Base-by-base conservation (phyloP, 2,329 filamentous ascomycete genomes). In the Zasmidium citrigriseum region DNA sequence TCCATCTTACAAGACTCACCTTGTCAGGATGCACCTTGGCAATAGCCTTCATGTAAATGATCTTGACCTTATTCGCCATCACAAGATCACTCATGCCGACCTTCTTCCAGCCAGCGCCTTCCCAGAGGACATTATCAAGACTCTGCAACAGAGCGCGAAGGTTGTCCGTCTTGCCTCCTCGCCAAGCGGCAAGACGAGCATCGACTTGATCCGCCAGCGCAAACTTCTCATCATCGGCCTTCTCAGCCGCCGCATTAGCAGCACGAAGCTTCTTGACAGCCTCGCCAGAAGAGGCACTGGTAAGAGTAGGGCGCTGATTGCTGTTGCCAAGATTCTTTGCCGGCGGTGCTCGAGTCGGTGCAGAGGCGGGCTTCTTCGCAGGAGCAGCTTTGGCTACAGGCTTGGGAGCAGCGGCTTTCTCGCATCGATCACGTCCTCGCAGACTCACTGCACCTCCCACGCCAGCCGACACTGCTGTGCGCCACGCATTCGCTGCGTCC, bases 11-110 rank as follows among this genome's bases (percentile, higher is more conserved):
- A 27, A 49, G 9, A 47, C 86, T 76, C 82, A 97, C 95, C 89
- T 99, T 99, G 75, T 99, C 95, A 60, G 95, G 95, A 82, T 99
- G 95, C 67, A 95, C 95, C 82, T 97, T 98, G 11, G 89, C 91
- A 82, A 99, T 98, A 4, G 93, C 95, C 84, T 96, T 97, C 95
- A 99, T 98, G 73, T 99, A 99, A 60, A 90, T 82, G 64, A 99
- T 89, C 84, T 99, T 99, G 74, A 98, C 95, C 81, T 93, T 96
- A 67, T 90, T 92, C 29, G 92, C 87, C 83, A 96, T 84, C 53
- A 99, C 89, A 67, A 99, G 76, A 78, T 99, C 95, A 64, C 93
- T 89, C 86, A 99, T 86, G 27, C 91, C 92, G 57, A 98, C 88
- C 80, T 96, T 96, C 80, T 96, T 97, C 95, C 95, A 99, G 3